Evolutionary conservation across 2,329 filamentous ascomycete genomes (phyloP), one percentile per base, ranked within the genome.

Genomic region (Cordyceps pruinosa): DNA sequence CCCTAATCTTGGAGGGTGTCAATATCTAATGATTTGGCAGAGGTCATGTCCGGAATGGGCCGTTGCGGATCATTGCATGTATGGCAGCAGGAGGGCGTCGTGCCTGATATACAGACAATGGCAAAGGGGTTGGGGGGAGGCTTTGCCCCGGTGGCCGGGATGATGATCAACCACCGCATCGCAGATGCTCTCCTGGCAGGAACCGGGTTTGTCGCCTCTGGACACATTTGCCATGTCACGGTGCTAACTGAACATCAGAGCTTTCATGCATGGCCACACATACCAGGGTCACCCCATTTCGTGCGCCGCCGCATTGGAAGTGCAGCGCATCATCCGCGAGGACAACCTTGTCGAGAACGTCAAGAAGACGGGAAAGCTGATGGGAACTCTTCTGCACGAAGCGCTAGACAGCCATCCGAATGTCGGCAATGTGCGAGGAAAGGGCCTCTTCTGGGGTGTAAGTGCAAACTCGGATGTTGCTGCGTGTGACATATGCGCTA

Each of bases 11-110:
- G 51, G 42, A 19, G 2, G 3, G 5, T 1, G 1, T 0, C 25
- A 4, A 21, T 15, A 7, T 12, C 19, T 39, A 28, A 44, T 4
- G 2, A 2, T n/a, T 15, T 37, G 1, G 25, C 26, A 58, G 89
- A 93, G 52, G 78, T 90, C 45, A 89, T 91, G 86, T 86, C 81
- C 48, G 85, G 85, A 2, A 80, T 80, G 69, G 84, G 85, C 1
- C 73, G 84, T 1, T 78, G 77, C 0, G 84, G 83, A 0, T 77
- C 73, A 5, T 69, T 86, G 61, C 80, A 88, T 69, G 81, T 82
- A 1, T 88, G 82, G 79, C 75, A 86, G 62, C 75, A 82, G 48
- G 78, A 84, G 28, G 76, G 71, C 0, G 72, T 81, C 5, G 74
- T 76, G 2, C 86, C 86, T 0, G 86, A 89, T 63, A 76, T 90